Evolutionary conservation across 495 filamentous ascomycete species (phyloP).

Genomic region (Choiromyces venosus): DNA sequence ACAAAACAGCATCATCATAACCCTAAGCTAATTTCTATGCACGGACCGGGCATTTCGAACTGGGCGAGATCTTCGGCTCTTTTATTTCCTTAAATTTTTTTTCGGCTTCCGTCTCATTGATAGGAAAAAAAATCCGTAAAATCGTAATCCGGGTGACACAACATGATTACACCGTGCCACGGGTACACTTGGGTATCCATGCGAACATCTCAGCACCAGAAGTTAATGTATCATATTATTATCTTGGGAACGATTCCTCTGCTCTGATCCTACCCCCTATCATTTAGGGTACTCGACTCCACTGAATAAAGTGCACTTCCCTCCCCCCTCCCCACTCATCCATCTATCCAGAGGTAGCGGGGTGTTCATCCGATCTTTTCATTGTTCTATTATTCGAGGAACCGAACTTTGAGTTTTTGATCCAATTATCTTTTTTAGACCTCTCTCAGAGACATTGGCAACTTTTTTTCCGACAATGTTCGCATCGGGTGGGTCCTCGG

Average conservation of each 20-base stretch:
- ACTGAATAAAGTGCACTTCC: neutral
- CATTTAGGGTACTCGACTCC: neutral
- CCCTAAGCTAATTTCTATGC: neutral
- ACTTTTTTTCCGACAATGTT: neutral
- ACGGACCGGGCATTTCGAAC: neutral
- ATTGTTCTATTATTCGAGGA: neutral
- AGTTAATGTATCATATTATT: neutral
- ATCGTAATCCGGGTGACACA: neutral
- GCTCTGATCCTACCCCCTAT: neutral
- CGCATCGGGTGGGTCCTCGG: neutral
- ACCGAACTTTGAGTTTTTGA: neutral
- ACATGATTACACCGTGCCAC: neutral
- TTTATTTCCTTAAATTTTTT: neutral
- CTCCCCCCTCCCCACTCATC: neutral
- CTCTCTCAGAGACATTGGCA: neutral
- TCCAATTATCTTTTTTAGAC: neutral
- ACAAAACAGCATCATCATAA: neutral
- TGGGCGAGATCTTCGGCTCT: neutral
- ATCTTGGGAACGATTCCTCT: neutral
- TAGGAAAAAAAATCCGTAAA: neutral
- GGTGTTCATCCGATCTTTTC: neutral
- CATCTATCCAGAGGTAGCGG: neutral
- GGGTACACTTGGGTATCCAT: neutral
- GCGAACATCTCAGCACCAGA: neutral
- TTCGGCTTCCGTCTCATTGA: neutral